Conservation (phyloP, 306 rosid species). For the Dalbergia cultrata region DNA sequence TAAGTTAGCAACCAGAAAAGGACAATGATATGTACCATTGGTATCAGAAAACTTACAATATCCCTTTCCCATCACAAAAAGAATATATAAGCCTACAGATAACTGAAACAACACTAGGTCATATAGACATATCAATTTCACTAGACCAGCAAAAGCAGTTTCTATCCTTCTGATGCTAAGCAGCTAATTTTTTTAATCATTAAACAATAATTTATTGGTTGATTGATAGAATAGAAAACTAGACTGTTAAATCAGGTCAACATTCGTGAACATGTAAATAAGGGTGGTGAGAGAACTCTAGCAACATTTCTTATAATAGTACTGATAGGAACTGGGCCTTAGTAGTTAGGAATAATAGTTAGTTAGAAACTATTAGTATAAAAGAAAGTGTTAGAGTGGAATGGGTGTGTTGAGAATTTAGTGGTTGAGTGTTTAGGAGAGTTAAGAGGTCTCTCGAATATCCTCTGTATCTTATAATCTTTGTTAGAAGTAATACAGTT, state of each 20-base stretch:
- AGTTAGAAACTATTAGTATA: too few relatives aligned
- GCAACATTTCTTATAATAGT: conserved; percentile 22
- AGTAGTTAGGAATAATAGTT: too few relatives aligned
- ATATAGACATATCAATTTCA: conserved; percentile 8
- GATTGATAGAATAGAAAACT: conserved; percentile 25
- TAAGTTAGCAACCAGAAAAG: conserved; percentile 15
- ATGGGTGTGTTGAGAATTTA: too few relatives aligned
- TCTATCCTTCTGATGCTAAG: background rate
- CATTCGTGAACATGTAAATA: conserved; percentile 28
- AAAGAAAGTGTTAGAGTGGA: too few relatives aligned
- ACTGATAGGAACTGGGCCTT: background rate
- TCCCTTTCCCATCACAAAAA: conserved; percentile 14
- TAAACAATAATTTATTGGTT: conserved; percentile 15
- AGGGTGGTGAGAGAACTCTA: conserved; percentile 31
- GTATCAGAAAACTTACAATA: conserved; percentile 15
- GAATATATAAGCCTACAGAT: conserved; percentile 21
- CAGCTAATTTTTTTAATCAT: conserved; percentile 15
- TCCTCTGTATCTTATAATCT: too few relatives aligned
- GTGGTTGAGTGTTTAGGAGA: too few relatives aligned
- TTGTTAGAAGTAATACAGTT: too few relatives aligned
- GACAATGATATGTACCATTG: conserved; percentile 23
- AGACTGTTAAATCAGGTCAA: conserved; percentile 33
- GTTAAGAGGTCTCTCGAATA: too few relatives aligned
- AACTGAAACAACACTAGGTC: conserved; percentile 31
- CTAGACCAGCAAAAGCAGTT: background rate